Evolutionary conservation across 805 yeast genomes (phyloP), one percentile per base, ranked within the genome.

Genomic region (Kodamaea nitidulidarum): DNA sequence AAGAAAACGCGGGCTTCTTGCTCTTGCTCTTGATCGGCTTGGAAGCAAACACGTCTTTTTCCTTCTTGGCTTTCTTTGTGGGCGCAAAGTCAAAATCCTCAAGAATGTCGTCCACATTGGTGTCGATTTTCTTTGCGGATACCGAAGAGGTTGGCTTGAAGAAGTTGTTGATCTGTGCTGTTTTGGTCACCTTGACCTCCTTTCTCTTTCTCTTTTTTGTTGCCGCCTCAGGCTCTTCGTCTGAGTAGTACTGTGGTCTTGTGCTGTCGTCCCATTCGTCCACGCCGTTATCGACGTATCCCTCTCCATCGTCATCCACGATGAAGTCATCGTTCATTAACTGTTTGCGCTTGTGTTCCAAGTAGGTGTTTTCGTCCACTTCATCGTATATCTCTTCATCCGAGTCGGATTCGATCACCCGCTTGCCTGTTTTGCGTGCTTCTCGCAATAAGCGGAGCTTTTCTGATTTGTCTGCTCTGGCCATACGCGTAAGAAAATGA

Each of bases 281-380:
- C 6, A 74, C 85, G 42, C 98, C 98, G 31, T 84, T 84, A 51
- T 93, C 98, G 1, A 88, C 90, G 54, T 91, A 91, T 0, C 97
- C 98, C 47, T 82, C 84, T 21, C 96, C 96, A 49, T 84, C 80
- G 58, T 91, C 98, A 57, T 88, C 96, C 2, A 88, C 95, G 26
- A 91, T 93, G 56, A 91, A 91, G 58, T 91, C 96, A 54, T 91
- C 96, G 45, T 84, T 81, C 60, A 88, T 71, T 35, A 93, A 69
- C 42, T 88, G 86, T 42, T 84, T 78, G 51, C 95, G 77, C 57
- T 85, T 86, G 55, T 79, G 84, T 50, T 75, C 75, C 49, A 91
- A 71, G 61, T 78, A 91, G 26, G 81, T 79, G 21, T 73, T 80
- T 52, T 88, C 96, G 54, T 85, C 95, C 4, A 88, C 82, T 54